Percentiles rank a stretch among this genome's conserved stretches.
phyloP scores from a whole-genome alignment of 371 early-diverging fungal genomes.

The Mortierella sp. region DNA sequence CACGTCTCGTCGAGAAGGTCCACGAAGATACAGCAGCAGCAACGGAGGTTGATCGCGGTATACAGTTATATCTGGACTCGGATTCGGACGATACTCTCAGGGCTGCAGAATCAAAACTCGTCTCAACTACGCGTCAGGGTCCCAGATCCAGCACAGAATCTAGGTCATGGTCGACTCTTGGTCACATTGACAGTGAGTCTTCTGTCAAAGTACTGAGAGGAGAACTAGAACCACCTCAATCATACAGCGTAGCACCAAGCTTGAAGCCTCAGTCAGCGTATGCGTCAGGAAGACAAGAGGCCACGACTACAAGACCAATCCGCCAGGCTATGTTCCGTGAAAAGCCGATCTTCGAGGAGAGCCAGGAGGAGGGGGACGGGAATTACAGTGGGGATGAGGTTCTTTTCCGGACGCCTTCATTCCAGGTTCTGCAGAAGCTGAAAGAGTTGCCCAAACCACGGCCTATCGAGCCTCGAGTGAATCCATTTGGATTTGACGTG shows the following conservation, averaged over 20 bases:
- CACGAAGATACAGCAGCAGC: not conserved
- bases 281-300: not conserved
- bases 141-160: not conserved
- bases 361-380: conserved; percentile 10
- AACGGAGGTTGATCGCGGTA: conserved; percentile 1
- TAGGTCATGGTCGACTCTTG: not conserved
- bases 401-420: conserved; percentile 39
- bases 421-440: conserved; percentile 28
- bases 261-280: not conserved
- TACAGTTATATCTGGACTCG: conserved; percentile 17
- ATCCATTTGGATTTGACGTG: conserved; percentile 20
- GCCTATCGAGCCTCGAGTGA: conserved; percentile 32
- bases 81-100: not conserved
- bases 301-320: not conserved
- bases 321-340: conserved; percentile 19
- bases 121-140: not conserved
- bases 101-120: too few species aligned
- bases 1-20: conserved; percentile 4
- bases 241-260: not conserved
- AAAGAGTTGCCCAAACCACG: conserved; percentile 20
- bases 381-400: conserved; percentile 28
- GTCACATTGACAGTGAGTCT: conserved; percentile 3
- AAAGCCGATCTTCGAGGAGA: conserved; percentile 13
- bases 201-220: too few species aligned
- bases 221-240: too few species aligned